phyloP scores from a whole-genome alignment of 2,329 filamentous ascomycete species.

The Fusarium vanettenii region DNA sequence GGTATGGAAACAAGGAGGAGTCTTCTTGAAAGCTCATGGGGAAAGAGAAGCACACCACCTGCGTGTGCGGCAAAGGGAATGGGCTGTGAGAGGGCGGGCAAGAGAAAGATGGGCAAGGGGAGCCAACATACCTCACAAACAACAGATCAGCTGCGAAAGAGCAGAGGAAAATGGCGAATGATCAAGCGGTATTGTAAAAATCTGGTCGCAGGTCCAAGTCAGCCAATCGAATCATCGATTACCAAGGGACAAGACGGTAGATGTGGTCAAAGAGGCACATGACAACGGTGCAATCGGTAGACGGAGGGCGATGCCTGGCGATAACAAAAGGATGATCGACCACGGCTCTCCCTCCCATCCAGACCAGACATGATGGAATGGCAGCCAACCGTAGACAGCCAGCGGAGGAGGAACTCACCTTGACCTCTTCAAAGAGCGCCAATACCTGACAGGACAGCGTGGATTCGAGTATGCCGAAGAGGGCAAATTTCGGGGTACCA shows the following conservation, averaged over 20 bases:
- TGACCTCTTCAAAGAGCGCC: slow-evolving; percentile 39
- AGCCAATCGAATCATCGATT: neutral
- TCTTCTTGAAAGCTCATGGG: neutral
- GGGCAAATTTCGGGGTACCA: slow-evolving; percentile 61
- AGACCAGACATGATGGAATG: neutral
- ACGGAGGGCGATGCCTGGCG: neutral
- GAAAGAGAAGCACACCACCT: neutral
- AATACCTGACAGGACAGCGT: slow-evolving; percentile 45
- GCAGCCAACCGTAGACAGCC: neutral
- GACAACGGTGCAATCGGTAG: neutral
- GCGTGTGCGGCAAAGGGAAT: neutral
- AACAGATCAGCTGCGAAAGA: slow-evolving; percentile 47
- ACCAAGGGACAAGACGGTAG: neutral
- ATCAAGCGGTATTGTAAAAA: slow-evolving; percentile 45
- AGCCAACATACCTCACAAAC: slow-evolving; percentile 45
- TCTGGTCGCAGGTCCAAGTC: slow-evolving; percentile 27
- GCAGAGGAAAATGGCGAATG: slow-evolving; percentile 47
- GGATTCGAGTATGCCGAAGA: slow-evolving; percentile 47
- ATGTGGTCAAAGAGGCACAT: neutral
- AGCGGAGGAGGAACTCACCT: slow-evolving; percentile 37
- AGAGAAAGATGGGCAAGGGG: neutral
- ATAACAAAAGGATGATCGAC: neutral
- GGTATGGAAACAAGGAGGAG: neutral
- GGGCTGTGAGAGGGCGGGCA: neutral
- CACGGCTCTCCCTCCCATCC: neutral